A percentile compares a stretch with the other conserved stretches of the same genome.
phyloP scores from a whole-genome alignment of 495 filamentous ascomycete species.

The Hyaloscypha variabilis region DNA sequence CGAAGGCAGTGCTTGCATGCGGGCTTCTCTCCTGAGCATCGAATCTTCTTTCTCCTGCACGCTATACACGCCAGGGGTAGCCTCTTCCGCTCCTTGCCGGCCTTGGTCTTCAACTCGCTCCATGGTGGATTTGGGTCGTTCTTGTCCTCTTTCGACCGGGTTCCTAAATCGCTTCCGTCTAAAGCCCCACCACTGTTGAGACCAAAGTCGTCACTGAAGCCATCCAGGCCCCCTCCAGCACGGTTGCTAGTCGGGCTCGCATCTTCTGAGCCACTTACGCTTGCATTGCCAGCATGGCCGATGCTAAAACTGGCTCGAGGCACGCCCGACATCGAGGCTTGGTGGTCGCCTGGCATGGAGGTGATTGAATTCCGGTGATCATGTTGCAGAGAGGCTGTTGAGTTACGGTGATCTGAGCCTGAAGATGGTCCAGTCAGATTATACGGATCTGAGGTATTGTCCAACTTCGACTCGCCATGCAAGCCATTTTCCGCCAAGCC shows the following conservation, averaged over 20 bases:
- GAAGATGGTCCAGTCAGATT: constrained; percentile 18
- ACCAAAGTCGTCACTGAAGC: constrained; percentile 50
- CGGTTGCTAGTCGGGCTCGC: constrained; percentile 49
- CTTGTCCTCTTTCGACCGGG: constrained; percentile 57
- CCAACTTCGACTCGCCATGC: constrained; percentile 21
- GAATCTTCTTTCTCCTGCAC: constrained; percentile 95
- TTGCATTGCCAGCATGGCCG: constrained; percentile 23
- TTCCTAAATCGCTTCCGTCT: constrained; percentile 54
- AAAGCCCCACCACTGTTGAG: constrained; percentile 43
- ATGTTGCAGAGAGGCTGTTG: constrained; percentile 25
- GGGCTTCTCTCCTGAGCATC: constrained; percentile 96
- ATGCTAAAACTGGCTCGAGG: constrained; percentile 24
- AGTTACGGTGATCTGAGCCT: constrained; percentile 17
- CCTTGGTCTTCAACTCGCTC: constrained; percentile 97
- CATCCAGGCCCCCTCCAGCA: constrained; percentile 45
- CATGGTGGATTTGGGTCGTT: constrained; percentile 70
- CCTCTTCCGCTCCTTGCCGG: constrained; percentile 93
- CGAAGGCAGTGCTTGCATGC: constrained; percentile 95
- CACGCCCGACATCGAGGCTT: constrained; percentile 23
- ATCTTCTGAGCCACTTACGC: constrained; percentile 43
- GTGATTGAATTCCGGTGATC: constrained; percentile 28
- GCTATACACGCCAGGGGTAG: constrained; percentile 95
- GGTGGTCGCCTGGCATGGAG: constrained; percentile 23
- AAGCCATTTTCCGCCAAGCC: constrained; percentile 19
- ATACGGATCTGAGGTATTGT: constrained; percentile 23